These are phyloP conservation scores for Thelephora terrestris DNA, from an alignment of 1,284 basidiomycete genomes.

Conservation along the genomic window DNA sequence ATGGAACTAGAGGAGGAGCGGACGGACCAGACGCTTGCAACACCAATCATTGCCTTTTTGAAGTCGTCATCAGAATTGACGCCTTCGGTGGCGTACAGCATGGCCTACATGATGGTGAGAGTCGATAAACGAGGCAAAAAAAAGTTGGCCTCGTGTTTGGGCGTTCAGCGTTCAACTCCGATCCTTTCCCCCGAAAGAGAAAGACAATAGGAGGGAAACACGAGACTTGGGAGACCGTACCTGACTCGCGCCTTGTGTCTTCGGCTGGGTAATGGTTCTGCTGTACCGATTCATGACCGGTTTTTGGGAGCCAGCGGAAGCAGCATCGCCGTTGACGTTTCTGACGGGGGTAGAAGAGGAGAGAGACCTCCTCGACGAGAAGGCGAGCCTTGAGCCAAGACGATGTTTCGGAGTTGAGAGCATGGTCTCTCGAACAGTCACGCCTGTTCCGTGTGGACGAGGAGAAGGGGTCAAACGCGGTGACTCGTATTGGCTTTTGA, in stretches of 20 bases:
- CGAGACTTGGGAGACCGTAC: constrained; percentile 25
- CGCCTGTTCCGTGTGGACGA: no score
- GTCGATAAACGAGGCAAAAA: neutral
- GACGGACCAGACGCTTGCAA: constrained; percentile 81
- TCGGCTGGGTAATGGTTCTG: constrained; percentile 75
- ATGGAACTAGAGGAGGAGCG: constrained; percentile 9
- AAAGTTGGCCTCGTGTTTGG: neutral
- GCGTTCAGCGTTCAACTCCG: neutral
- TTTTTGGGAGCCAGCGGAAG: constrained; percentile 22
- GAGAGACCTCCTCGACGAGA: constrained; percentile 8
- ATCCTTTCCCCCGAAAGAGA: no score
- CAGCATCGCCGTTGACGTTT: neutral
- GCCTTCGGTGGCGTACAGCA: constrained; percentile 94
- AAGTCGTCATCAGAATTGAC: constrained; percentile 73
- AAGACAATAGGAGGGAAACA: neutral
- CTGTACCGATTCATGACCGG: constrained; percentile 78
- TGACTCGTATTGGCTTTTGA: no score
- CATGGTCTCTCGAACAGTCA: no score
- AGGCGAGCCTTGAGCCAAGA: no score
- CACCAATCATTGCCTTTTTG: constrained; percentile 90
- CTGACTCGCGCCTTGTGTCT: constrained; percentile 91
- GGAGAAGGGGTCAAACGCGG: no score
- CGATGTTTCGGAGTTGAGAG: no score
- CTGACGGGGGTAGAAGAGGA: no score
- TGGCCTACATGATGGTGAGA: constrained; percentile 49